Percentiles rank a stretch among this genome's conserved stretches.
These are phyloP conservation scores for Flueggea neowawraea DNA, from an alignment of 441 rosid genomes.

Conservation along the genomic window DNA sequence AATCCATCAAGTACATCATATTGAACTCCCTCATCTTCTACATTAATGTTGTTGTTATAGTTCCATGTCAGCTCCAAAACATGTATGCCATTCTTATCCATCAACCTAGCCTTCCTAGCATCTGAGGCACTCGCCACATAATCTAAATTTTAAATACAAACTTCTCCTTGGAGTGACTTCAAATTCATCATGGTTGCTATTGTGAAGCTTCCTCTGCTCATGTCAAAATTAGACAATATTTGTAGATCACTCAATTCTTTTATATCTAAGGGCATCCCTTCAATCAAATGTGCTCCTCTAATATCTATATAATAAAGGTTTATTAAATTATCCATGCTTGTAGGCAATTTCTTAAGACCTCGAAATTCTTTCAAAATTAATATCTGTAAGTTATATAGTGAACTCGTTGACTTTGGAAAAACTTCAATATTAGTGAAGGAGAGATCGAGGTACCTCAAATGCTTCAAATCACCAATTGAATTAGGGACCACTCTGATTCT, in stretches of 20 bases:
- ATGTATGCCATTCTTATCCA: slow-evolving; percentile 10
- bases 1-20: neutral
- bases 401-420: neutral
- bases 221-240: too few relatives aligned
- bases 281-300: too few relatives aligned
- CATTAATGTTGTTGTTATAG: slow-evolving; percentile 17
- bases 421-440: neutral
- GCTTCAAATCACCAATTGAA: neutral
- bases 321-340: neutral
- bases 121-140: slow-evolving; percentile 10
- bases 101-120: neutral
- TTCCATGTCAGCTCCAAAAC: slow-evolving; percentile 2
- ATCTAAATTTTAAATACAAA: slow-evolving; percentile 13
- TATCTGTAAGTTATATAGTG: neutral
- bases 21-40: neutral
- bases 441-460: slow-evolving; percentile 1
- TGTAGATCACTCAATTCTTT: too few relatives aligned
- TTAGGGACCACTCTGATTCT: neutral
- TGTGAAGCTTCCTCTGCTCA: too few relatives aligned
- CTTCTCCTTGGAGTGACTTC: slow-evolving; percentile 14
- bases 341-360: slow-evolving; percentile 7
- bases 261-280: too few relatives aligned
- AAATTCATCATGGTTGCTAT: too few relatives aligned
- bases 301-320: too few relatives aligned
- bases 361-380: neutral